phyloP scores from a whole-genome alignment of 2,329 filamentous ascomycete species.

The Seiridium unicorne region DNA sequence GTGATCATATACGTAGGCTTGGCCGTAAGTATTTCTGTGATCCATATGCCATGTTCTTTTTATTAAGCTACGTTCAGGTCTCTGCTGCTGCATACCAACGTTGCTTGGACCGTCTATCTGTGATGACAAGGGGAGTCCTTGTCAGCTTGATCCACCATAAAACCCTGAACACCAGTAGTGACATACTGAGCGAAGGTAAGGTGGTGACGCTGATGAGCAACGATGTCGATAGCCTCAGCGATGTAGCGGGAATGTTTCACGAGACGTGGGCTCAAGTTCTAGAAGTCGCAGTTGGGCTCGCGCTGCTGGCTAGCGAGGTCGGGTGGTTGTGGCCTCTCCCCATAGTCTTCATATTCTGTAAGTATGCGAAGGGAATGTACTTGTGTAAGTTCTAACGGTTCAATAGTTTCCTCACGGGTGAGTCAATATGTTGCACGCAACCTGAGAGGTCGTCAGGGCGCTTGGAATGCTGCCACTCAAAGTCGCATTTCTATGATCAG shows the following conservation, averaged over 20 bases:
- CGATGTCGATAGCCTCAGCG: slow-evolving; percentile 34
- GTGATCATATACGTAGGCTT: slow-evolving; percentile 1
- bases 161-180: slow-evolving; percentile 19
- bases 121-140: slow-evolving; percentile 32
- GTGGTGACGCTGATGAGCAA: slow-evolving; percentile 38
- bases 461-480: slow-evolving; percentile 37
- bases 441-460: slow-evolving; percentile 28
- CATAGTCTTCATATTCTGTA: slow-evolving; percentile 38
- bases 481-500: slow-evolving; percentile 30
- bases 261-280: slow-evolving; percentile 41
- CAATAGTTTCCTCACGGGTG: slow-evolving; percentile 33
- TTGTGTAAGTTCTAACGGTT: not conserved
- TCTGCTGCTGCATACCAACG: slow-evolving; percentile 30
- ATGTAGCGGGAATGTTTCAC: slow-evolving; percentile 34
- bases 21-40: not conserved
- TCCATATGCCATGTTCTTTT: not conserved
- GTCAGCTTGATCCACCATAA: slow-evolving; percentile 35
- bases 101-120: slow-evolving; percentile 26
- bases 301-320: slow-evolving; percentile 35
- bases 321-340: slow-evolving; percentile 42
- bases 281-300: slow-evolving; percentile 38
- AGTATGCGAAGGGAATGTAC: slow-evolving; percentile 13
- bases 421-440: slow-evolving; percentile 32
- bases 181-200: slow-evolving; percentile 27
- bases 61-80: slow-evolving; percentile 20